Conservation (phyloP, 345 rosid genomes). For the Stellera chamaejasme region DNA sequence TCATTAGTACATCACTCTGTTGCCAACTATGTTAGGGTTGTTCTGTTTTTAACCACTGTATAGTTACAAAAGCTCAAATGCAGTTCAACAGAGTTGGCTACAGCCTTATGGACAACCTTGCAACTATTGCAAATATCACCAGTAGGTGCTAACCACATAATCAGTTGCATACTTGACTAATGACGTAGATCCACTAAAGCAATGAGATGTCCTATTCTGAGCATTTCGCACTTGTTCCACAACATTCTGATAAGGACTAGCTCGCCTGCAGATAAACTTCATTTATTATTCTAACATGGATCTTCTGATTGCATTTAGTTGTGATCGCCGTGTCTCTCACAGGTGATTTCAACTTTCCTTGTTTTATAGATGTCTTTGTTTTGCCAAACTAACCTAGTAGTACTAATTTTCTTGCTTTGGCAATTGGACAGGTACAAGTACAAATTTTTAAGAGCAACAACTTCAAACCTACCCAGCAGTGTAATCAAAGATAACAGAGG, state of each 20-base stretch:
- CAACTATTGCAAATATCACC: too few relatives aligned
- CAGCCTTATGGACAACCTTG: too few relatives aligned
- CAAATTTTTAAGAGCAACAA: slow-evolving; percentile 77
- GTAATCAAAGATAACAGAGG: slow-evolving; percentile 86
- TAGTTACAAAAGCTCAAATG: too few relatives aligned
- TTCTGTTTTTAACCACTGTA: too few relatives aligned
- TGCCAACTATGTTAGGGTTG: neutral
- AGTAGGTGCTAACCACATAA: too few relatives aligned
- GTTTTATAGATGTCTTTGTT: neutral
- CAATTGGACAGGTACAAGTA: slow-evolving; percentile 53
- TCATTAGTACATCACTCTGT: neutral
- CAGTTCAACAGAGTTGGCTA: too few relatives aligned
- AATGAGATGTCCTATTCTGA: too few relatives aligned
- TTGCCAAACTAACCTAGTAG: neutral
- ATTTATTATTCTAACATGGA: slow-evolving; percentile 73
- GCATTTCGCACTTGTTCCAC: too few relatives aligned
- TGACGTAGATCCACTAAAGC: too few relatives aligned
- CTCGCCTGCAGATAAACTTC: slow-evolving; percentile 61
- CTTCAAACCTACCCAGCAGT: slow-evolving; percentile 72
- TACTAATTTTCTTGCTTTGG: neutral
- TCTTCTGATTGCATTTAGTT: slow-evolving; percentile 73
- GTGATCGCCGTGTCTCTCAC: slow-evolving; percentile 59
- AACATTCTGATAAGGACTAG: neutral
- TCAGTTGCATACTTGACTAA: neutral
- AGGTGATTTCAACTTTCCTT: slow-evolving; percentile 30